Conservation (phyloP, 2,329 filamentous ascomycete genomes). For the Harringtonia lauricola region DNA sequence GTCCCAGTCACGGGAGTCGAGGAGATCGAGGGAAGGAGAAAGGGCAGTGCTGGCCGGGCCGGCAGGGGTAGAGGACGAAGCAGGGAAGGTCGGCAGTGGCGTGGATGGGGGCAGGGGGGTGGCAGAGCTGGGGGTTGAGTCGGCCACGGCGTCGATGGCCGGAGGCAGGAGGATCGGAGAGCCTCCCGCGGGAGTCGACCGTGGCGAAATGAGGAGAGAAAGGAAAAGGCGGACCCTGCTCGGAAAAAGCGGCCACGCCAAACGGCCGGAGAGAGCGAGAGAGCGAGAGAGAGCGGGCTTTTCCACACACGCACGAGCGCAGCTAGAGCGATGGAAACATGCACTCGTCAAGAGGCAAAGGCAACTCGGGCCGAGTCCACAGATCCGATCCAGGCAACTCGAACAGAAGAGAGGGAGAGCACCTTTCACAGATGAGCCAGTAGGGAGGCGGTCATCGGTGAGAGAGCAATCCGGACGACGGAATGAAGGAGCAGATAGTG, state of each 20-base stretch:
- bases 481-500: no score
- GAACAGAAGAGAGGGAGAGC: not conserved
- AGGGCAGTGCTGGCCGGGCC: not conserved
- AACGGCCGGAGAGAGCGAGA: no score
- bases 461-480: no score
- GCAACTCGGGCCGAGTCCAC: no score
- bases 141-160: conserved; percentile 11
- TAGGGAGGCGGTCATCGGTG: not conserved
- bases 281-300: no score
- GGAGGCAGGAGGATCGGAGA: conserved; percentile 9
- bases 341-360: no score
- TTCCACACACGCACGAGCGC: no score
- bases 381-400: not conserved
- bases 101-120: conserved; percentile 9
- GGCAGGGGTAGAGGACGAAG: not conserved
- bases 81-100: conserved; percentile 1
- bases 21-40: not conserved
- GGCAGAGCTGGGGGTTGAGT: conserved; percentile 10
- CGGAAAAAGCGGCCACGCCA: no score
- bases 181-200: conserved; percentile 10
- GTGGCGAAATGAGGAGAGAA: not conserved
- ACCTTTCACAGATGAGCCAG: not conserved
- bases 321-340: no score
- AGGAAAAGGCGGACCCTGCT: no score
- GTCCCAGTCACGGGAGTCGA: not conserved